Evolutionary conservation across 768 basidiomycete species (phyloP).

Genomic region (Lanmaoa rubissima): DNA sequence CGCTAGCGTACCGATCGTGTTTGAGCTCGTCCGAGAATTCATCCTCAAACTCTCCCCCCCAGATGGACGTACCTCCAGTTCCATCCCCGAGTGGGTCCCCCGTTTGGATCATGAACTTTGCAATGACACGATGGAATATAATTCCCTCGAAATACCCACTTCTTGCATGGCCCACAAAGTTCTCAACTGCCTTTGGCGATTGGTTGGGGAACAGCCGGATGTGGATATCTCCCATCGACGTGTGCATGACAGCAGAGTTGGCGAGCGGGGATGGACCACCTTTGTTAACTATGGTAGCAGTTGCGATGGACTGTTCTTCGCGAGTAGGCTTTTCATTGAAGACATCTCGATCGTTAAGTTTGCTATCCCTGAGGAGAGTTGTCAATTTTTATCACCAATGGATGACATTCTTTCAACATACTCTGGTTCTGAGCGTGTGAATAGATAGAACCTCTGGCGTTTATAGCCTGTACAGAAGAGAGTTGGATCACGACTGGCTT

Average conservation of each 20-base stretch:
- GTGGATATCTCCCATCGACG: slow-evolving; percentile 92
- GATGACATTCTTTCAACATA: slow-evolving; percentile 40
- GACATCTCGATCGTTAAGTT: slow-evolving; percentile 88
- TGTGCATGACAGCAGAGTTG: slow-evolving; percentile 86
- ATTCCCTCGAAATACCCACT: slow-evolving; percentile 91
- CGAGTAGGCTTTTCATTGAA: slow-evolving; percentile 98
- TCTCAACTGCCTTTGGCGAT: slow-evolving; percentile 95
- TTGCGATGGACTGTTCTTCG: slow-evolving; percentile 89
- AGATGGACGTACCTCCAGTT: slow-evolving; percentile 87
- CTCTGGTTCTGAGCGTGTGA: slow-evolving; percentile 89
- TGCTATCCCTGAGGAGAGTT: slow-evolving; percentile 60
- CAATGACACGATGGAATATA: slow-evolving; percentile 96
- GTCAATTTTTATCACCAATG: not conserved
- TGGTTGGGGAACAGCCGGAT: slow-evolving; percentile 86
- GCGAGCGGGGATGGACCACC: slow-evolving; percentile 70
- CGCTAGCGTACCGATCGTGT: slow-evolving; percentile 73
- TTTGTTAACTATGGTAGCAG: slow-evolving; percentile 48
- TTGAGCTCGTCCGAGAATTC: slow-evolving; percentile 87
- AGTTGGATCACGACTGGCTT: slow-evolving; percentile 82
- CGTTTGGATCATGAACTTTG: slow-evolving; percentile 98
- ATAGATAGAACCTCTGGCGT: slow-evolving; percentile 90
- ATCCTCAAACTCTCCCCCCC: slow-evolving; percentile 89
- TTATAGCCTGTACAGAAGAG: slow-evolving; percentile 94
- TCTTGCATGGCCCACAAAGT: slow-evolving; percentile 90
- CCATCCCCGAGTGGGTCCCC: slow-evolving; percentile 95